phyloP scores from a whole-genome alignment of 1,284 basidiomycete species.

The Pulchroboletus neoregius region DNA sequence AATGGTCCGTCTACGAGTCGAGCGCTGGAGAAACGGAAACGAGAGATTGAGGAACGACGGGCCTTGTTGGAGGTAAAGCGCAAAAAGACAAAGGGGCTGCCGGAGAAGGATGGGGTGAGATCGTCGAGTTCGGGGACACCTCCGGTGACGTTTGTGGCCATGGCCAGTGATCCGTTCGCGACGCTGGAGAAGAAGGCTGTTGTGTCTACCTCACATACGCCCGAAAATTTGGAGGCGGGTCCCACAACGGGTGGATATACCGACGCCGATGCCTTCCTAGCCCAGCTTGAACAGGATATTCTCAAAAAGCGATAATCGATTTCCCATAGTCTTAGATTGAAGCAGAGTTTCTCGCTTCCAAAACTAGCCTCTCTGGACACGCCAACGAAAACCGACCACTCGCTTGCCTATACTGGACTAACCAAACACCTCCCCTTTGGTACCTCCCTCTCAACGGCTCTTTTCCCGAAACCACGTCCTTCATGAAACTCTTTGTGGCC shows the following conservation, averaged over 20 bases:
- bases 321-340: conserved; percentile 1
- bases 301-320: conserved; percentile 19
- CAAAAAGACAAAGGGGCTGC: conserved; percentile 48
- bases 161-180: conserved; percentile 45
- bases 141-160: conserved; percentile 9
- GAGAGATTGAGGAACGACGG: conserved; percentile 73
- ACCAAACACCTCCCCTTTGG: conserved; percentile 37
- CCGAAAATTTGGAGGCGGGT: conserved; percentile 2
- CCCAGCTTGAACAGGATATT: conserved; percentile 53
- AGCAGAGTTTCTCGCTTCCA: conserved; percentile 32
- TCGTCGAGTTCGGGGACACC: conserved; percentile 3
- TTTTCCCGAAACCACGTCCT: conserved; percentile 42
- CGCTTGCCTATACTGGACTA: conserved; percentile 42
- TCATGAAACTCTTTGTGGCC: conserved; percentile 42
- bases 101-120: conserved; percentile 10
- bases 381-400: conserved; percentile 43
- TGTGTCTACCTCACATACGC: conserved; percentile 8
- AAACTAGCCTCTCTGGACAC: conserved; percentile 49
- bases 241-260: conserved; percentile 28
- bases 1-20: conserved; percentile 42
- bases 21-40: conserved; percentile 75
- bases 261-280: conserved; percentile 59
- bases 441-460: conserved; percentile 37
- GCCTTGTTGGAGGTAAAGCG: conserved; percentile 78
- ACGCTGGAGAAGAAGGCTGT: conserved; percentile 42